Base-by-base conservation (phyloP, 2,329 filamentous ascomycete genomes). In the Alternaria viburni region DNA sequence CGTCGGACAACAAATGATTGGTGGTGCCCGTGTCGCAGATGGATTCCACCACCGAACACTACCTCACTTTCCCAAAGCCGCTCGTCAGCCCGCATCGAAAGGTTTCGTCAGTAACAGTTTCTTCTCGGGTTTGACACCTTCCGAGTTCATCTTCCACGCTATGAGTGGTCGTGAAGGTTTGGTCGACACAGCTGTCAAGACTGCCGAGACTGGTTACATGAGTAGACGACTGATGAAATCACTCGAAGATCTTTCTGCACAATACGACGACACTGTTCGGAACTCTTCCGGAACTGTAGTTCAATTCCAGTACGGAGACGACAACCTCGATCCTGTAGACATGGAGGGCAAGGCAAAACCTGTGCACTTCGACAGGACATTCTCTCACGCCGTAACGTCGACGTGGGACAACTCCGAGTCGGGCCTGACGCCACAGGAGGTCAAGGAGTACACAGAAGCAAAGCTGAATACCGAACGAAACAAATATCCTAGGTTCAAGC, bases 131-230 rank as follows among this genome's bases (percentile, higher is more conserved):
- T 84, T 99, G 1, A 87, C 90, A 1, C 95, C 96, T 2, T 93
- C 92, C 0, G 96, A 99, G 74, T 98, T 99, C 80, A 87, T 98
- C 61, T 98, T 99, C 82, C 96, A 99, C 87, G 96, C 96, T 70
- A 97, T 98, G 83, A 97, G 93, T 74, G 96, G 96, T 73, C 92
- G 96, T 89, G 96, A 98, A 88, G 96, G 96, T 88, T 84, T 99
- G 70, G 94, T 99, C 75, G 96, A 99, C 87, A 99, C 96, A 3
- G 96, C 96, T 65, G 96, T 98, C 83, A 99, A 99, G 84, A 99
- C 96, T 57, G 96, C 96, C 57, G 96, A 99, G 81, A 99, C 96
- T 11, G 96, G 96, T 68, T 99, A 99, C 82, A 99, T 99, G 96
- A 98, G 95, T 67, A 90, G 96, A 82, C 90, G 96, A 71, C 81